Evolutionary conservation across 805 yeast species (phyloP), one percentile per base, ranked within the genome.

Genomic region (Kodamaea laetipori): DNA sequence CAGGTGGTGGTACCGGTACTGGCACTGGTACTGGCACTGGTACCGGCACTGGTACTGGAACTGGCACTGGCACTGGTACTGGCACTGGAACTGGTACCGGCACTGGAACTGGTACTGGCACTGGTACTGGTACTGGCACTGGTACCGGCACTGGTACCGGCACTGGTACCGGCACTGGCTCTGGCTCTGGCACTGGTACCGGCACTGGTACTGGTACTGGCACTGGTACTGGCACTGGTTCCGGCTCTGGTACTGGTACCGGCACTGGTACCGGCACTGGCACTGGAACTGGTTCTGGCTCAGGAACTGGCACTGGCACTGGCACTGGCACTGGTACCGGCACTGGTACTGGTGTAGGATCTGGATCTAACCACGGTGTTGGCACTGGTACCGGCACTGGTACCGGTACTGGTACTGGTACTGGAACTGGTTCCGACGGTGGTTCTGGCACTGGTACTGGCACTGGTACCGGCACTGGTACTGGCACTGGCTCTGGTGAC

Each of bases 131-230:
- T 6, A 4, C 34, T 30, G 34, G 34, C 17, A 12, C 34, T 16
- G 34, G 34, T 16, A 30, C 34, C 18, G 34, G 34, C 19, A 30
- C 34, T 30, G 34, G 34, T 6, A 30, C 34, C 15, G 34, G 34
- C 8, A 15, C 34, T 3, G 34, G 34, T 7, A 4, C 34, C 11
- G 34, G 34, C 17, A 30, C 34, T 5, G 34, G 34, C 11, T 5
- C 32, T 12, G 32, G 32, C 16, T n/a, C 32, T n/a, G 32, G 32
- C 16, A 28, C 32, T n/a, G 32, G 32, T 3, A 30, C 34, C 15
- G 34, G 34, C 10, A 30, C 34, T 15, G 34, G 34, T 6, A 30
- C 34, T 30, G 34, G 34, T 6, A 30, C 34, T 15, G 34, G 34
- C 3, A 13, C 34, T 13, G 34, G 34, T 4, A 13, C 34, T 30